A percentile compares a stretch with the other conserved stretches of the same genome.
Conservation (phyloP, 768 basidiomycete genomes). For the Pisolithus marmoratus region DNA sequence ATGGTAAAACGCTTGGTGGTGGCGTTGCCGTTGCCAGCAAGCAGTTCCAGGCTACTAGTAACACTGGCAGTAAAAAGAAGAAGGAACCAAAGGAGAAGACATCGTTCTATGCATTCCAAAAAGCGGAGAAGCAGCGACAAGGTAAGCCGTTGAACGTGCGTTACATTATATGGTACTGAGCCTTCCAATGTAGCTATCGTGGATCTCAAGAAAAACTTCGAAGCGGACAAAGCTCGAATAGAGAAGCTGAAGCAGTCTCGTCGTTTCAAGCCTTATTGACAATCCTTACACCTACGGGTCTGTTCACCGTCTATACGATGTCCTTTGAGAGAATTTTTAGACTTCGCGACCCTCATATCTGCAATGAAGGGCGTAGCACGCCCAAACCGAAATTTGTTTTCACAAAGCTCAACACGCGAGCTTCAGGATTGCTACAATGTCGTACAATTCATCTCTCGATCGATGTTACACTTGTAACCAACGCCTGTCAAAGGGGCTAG, state of each 20-base stretch:
- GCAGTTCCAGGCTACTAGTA: constrained; percentile 37
- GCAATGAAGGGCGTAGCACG: too few species aligned
- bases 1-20: constrained; percentile 83
- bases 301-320: not conserved
- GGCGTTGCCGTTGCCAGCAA: constrained; percentile 65
- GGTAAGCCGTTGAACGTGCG: constrained; percentile 38
- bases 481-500: too few species aligned
- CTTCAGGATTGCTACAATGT: too few species aligned
- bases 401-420: too few species aligned
- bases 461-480: too few species aligned
- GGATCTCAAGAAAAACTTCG: constrained; percentile 71
- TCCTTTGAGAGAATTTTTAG: not conserved
- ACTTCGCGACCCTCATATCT: too few species aligned
- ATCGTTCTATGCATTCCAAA: constrained; percentile 87
- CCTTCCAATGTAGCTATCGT: constrained; percentile 39
- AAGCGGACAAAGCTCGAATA: constrained; percentile 68
- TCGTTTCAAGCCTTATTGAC: constrained; percentile 84
- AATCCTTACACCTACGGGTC: not conserved
- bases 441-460: too few species aligned
- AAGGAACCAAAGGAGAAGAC: constrained; percentile 65
- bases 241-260: constrained; percentile 55
- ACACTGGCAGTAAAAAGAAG: constrained; percentile 37
- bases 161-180: not conserved
- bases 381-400: too few species aligned
- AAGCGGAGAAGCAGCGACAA: constrained; percentile 81